Percentiles rank a stretch among this genome's conserved stretches.
These are phyloP conservation scores for Gamsiella multidivaricata DNA, from an alignment of 192 early-diverging fungal species.

Conservation along the genomic window DNA sequence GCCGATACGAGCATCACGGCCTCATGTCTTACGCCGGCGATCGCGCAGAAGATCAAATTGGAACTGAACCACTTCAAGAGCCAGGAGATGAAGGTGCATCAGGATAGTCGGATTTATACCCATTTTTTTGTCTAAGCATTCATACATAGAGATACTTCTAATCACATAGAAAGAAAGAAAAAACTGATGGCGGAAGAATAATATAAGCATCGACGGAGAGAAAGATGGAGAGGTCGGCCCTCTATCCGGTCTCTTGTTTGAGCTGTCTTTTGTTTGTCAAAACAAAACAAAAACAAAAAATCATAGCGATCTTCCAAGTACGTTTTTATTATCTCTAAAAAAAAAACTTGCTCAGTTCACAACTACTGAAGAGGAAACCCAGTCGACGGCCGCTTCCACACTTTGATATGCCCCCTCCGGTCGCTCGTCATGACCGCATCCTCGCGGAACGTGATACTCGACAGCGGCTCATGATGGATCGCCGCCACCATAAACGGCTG, in stretches of 20 bases:
- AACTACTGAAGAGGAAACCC: slow-evolving; percentile 3
- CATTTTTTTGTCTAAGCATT: slow-evolving; percentile 78
- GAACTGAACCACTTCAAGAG: slow-evolving; percentile 97
- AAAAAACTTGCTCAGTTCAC: no score
- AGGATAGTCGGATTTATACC: slow-evolving; percentile 76
- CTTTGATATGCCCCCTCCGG: slow-evolving; percentile 72
- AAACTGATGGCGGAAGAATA: not conserved
- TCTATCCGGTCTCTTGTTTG: no score
- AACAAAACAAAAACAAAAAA: no score
- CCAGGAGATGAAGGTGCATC: slow-evolving; percentile 90
- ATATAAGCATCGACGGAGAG: no score
- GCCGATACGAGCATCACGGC: slow-evolving; percentile 86
- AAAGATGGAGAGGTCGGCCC: no score
- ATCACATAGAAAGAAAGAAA: not conserved
- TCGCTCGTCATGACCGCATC: slow-evolving; percentile 81
- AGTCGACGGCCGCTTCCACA: slow-evolving; percentile 75
- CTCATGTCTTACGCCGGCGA: slow-evolving; percentile 81
- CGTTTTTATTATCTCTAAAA: no score
- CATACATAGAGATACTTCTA: no score
- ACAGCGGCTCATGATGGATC: slow-evolving; percentile 72
- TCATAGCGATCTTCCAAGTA: no score
- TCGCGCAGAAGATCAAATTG: slow-evolving; percentile 90
- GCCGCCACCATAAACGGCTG: slow-evolving; percentile 73
- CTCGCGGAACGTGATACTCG: slow-evolving; percentile 71
- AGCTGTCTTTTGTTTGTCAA: no score